phyloP scores from a whole-genome alignment of 345 rosid genomes.

The Noccaea caerulescens region DNA sequence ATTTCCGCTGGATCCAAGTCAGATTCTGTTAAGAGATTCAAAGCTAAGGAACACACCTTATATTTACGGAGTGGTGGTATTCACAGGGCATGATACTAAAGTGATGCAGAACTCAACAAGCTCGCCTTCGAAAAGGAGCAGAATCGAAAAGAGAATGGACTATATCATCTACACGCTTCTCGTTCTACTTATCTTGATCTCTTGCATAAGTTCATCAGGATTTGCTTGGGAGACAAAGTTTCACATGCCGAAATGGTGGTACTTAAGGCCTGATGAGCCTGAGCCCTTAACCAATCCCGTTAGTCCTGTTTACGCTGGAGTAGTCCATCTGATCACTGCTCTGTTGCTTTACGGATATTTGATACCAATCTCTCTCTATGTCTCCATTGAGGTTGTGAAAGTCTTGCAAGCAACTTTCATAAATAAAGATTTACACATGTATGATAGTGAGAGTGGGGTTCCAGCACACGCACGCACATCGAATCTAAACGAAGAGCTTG shows the following conservation, averaged over 20 bases:
- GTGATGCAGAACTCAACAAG: conserved; percentile 93
- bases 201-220: conserved; percentile 81
- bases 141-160: conserved; percentile 86
- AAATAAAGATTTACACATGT: conserved; percentile 83
- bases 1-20: conserved; percentile 81
- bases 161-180: conserved; percentile 83
- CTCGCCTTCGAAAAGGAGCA: conserved; percentile 91
- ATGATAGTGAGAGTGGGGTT: conserved; percentile 83
- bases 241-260: conserved; percentile 84
- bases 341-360: conserved; percentile 94
- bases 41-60: conserved; percentile 88
- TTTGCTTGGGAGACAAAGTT: conserved; percentile 79
- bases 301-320: conserved; percentile 64
- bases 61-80: conserved; percentile 79
- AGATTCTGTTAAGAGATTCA: conserved; percentile 96
- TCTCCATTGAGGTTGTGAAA: conserved; percentile 96
- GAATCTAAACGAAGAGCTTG: conserved; percentile 94
- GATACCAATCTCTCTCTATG: conserved; percentile 94
- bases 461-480: conserved; percentile 93
- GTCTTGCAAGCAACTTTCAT: conserved; percentile 94
- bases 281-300: conserved; percentile 62
- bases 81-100: conserved; percentile 94
- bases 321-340: conserved; percentile 88
- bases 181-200: conserved; percentile 65
- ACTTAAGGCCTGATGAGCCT: conserved; percentile 61